Percentiles rank a stretch among this genome's conserved stretches.
Evolutionary conservation across 352 stramenopile genomes (phyloP).

Genomic region (Blastocystis sp.): DNA sequence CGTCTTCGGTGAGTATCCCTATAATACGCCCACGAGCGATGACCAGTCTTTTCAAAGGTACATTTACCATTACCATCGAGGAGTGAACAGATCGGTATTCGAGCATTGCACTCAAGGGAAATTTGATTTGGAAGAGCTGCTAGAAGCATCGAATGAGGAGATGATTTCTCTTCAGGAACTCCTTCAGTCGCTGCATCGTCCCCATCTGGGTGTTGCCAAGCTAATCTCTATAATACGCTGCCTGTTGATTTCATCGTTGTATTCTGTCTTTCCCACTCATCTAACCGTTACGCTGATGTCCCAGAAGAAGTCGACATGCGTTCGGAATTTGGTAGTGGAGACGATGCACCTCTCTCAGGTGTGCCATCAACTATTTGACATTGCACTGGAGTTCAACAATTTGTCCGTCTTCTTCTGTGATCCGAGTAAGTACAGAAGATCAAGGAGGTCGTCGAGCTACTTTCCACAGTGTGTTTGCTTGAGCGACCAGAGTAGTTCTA

Average conservation of each 20-base stretch:
- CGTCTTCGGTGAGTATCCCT: neutral
- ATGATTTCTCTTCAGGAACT: neutral
- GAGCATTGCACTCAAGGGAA: neutral
- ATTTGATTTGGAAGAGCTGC: neutral
- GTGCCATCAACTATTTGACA: neutral
- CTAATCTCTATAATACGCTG: neutral
- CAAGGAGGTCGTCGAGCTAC: neutral
- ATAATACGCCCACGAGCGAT: neutral
- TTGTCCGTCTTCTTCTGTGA: neutral
- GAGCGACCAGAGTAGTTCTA: neutral
- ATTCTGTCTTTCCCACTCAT: constrained; percentile 14
- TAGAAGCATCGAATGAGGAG: neutral
- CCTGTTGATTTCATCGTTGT: neutral
- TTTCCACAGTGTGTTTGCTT: constrained; percentile 9
- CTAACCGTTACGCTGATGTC: neutral
- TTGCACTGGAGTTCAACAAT: neutral
- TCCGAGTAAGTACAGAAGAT: neutral
- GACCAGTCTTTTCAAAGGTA: neutral
- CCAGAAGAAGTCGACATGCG: neutral
- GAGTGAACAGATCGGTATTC: neutral
- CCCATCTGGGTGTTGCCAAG: neutral
- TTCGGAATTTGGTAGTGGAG: neutral
- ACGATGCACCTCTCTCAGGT: neutral
- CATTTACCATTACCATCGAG: neutral
- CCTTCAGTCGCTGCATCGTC: neutral